phyloP scores from a whole-genome alignment of 2,329 filamentous ascomycete species.

The Chrysosporium queenslandicum region DNA sequence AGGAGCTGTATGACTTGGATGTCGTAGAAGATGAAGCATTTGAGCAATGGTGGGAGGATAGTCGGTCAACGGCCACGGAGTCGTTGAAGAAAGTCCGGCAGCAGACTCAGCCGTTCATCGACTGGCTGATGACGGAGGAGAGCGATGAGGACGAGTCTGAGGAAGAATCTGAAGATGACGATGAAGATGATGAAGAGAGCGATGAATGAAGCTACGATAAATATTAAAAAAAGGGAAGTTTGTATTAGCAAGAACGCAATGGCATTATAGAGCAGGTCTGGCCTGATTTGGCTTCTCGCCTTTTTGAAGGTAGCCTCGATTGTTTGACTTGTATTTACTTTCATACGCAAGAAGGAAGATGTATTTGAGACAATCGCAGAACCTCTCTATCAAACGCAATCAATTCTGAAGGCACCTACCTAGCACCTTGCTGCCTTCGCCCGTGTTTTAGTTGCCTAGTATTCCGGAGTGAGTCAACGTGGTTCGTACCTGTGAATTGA shows the following conservation, averaged over 20 bases:
- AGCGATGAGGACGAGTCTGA: slow-evolving; percentile 57
- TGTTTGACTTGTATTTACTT: not conserved
- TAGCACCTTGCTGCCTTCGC: no score
- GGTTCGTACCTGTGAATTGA: no score
- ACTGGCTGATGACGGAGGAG: slow-evolving; percentile 70
- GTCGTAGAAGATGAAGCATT: slow-evolving; percentile 83
- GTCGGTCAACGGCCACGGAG: slow-evolving; percentile 55
- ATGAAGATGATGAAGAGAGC: slow-evolving; percentile 21
- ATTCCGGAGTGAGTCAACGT: no score
- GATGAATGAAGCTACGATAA: slow-evolving; percentile 5
- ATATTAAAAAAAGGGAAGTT: not conserved
- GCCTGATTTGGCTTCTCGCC: not conserved
- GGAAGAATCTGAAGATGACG: slow-evolving; percentile 48
- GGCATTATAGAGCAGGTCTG: not conserved
- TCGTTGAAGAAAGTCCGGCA: slow-evolving; percentile 60
- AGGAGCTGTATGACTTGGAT: slow-evolving; percentile 76
- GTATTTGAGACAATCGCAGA: no score
- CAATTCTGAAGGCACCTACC: no score
- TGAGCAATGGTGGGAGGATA: slow-evolving; percentile 77
- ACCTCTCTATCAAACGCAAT: no score
- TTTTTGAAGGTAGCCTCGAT: no score
- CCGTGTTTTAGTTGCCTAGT: no score
- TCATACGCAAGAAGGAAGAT: no score
- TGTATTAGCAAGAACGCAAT: not conserved
- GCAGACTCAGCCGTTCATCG: slow-evolving; percentile 68